Evolutionary conservation across 108 stramenopile genomes (phyloP), one percentile per base, ranked within the genome.

Genomic region (Nitzschia putrida): DNA sequence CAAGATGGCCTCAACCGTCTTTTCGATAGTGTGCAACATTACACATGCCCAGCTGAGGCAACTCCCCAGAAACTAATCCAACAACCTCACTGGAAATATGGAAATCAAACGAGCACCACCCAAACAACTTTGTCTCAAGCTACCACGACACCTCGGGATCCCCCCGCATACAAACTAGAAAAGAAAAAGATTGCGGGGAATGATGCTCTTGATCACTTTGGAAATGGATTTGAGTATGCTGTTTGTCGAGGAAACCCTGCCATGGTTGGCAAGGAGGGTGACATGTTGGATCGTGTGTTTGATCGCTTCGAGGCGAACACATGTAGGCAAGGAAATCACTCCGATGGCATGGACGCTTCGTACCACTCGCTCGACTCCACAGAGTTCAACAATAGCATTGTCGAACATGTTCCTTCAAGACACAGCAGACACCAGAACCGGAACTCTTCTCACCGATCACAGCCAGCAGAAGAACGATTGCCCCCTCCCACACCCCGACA

Each of bases 201-300:
- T 44, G 65, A 66, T 39, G 16, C 52, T 9, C 34, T 66, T 26
- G 65, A 66, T 0, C 49, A 38, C 1, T 63, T 44, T 21, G 61
- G 61, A 5, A 63, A 25, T 8, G 37, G 24, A 5, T 63, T 63
- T 25, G 61, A 63, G 24, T 43, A 39, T 3, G n/a, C 44, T 6
- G 44, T 63, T 41, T 63, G 61, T 12, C 51, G 25, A 38, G n/a
- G 51, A n/a, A 22, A 66, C 29, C 7, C 21, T 9, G 65, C 18
- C 7, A 13, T 29, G 29, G 13, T 52, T 5, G 65, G 65, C 5
- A 13, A 37, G 12, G 65, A 66, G 25, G 52, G 65, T 25, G 65
- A 66, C 25, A 13, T 66, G 18, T n/a, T 66, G 24, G 65, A 66
- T 11, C 25, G 25, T 2, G 50, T 66, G 22, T 66, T 66, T 38